phyloP scores from a whole-genome alignment of 768 basidiomycete genomes.

The Pleurotus pulmonarius region DNA sequence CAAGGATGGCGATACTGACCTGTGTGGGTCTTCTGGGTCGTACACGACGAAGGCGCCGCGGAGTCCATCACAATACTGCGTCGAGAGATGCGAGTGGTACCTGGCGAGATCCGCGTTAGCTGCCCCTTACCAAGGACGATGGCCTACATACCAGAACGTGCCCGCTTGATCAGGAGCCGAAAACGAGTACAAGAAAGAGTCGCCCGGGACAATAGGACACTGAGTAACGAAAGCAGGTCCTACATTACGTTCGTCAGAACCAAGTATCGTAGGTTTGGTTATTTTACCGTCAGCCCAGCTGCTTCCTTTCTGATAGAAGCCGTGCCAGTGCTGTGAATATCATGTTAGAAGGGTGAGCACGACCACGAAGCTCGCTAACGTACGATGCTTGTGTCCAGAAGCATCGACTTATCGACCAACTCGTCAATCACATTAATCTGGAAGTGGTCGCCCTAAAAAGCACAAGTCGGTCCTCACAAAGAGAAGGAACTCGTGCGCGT shows the following conservation, averaged over 20 bases:
- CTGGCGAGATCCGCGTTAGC: conserved; percentile 25
- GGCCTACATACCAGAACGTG: conserved; percentile 37
- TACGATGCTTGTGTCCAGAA: conserved; percentile 38
- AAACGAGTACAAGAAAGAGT: conserved; percentile 39
- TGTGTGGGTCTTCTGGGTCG: conserved; percentile 41
- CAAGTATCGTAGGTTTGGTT: background rate
- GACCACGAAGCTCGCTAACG: conserved; percentile 4
- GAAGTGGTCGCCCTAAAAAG: conserved; percentile 31
- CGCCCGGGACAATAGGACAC: conserved; percentile 37
- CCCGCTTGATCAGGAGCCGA: conserved; percentile 33
- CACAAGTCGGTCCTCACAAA: background rate
- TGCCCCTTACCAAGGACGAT: conserved; percentile 24
- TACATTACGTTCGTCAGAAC: background rate
- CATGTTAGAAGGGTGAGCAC: background rate
- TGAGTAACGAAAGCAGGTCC: conserved; percentile 30
- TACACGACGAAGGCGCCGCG: conserved; percentile 41
- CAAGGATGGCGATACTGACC: conserved; percentile 21
- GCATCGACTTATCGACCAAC: conserved; percentile 32
- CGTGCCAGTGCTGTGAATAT: conserved; percentile 27
- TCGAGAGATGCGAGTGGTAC: conserved; percentile 26
- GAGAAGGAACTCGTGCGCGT: no score
- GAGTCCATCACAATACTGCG: conserved; percentile 33
- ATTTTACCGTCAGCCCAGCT: conserved; percentile 25
- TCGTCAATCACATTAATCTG: conserved; percentile 37
- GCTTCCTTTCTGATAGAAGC: conserved; percentile 26